Conservation (phyloP, 1,284 basidiomycete genomes). For the Xerocomus amazonicus region DNA sequence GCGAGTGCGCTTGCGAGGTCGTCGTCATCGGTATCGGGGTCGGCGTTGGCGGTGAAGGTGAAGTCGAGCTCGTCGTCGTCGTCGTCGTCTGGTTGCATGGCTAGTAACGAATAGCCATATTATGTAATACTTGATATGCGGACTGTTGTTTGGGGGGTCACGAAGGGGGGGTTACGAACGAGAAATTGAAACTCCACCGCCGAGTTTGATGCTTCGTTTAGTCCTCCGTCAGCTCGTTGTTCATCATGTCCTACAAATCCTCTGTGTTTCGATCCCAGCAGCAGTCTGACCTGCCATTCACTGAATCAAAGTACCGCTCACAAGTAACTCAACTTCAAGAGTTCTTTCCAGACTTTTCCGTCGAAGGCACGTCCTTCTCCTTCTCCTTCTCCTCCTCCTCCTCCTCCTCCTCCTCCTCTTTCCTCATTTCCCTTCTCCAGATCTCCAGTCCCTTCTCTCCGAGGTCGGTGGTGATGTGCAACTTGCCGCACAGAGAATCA, state of each 20-base stretch:
- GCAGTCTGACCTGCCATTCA: constrained; percentile 25
- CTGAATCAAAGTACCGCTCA: constrained; percentile 44
- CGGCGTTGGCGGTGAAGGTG: constrained; percentile 32
- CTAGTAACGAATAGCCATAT: background rate
- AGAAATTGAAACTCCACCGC: constrained; percentile 33
- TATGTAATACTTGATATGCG: background rate
- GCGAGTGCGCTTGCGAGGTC: constrained; percentile 65
- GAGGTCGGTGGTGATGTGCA: constrained; percentile 77
- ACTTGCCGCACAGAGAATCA: constrained; percentile 72
- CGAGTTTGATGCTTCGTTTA: background rate
- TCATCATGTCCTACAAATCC: constrained; percentile 55
- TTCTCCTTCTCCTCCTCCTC: constrained; percentile 19
- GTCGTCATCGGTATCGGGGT: constrained; percentile 24
- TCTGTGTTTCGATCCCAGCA: constrained; percentile 40
- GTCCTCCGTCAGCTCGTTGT: background rate
- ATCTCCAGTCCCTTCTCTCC: constrained; percentile 69
- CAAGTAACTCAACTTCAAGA: constrained; percentile 69
- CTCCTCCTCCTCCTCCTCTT: constrained; percentile 18
- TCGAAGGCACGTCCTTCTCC: constrained; percentile 55
- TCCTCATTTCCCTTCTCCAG: constrained; percentile 37
- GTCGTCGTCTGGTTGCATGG: constrained; percentile 24
- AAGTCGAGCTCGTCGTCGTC: constrained; percentile 29
- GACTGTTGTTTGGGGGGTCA: background rate
- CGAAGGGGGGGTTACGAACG: constrained; percentile 15
- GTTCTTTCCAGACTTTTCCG: constrained; percentile 73